Conservation (phyloP, 2,329 filamentous ascomycete genomes). For the Pseudogymnoascus sp. region DNA sequence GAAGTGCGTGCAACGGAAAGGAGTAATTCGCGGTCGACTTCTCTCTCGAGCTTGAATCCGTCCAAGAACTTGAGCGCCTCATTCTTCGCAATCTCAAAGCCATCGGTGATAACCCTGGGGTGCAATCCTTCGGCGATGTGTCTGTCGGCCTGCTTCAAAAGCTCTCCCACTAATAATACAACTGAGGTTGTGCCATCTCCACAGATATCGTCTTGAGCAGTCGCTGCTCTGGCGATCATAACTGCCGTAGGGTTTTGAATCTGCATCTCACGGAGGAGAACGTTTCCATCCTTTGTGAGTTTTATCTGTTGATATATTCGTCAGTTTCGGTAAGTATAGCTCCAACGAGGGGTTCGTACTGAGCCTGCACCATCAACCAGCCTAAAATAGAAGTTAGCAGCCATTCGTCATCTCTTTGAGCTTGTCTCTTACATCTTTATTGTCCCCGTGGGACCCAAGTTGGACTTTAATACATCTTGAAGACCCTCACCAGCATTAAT, state of each 20-base stretch:
- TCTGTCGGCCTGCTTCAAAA: conserved; percentile 94
- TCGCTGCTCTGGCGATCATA: conserved; percentile 75
- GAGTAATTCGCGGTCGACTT: conserved; percentile 89
- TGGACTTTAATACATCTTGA: conserved; percentile 91
- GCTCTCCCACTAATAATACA: conserved; percentile 88
- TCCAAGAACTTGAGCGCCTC: conserved; percentile 96
- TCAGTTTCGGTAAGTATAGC: conserved; percentile 12
- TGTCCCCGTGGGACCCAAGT: conserved; percentile 86
- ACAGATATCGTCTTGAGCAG: conserved; percentile 96
- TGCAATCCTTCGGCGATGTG: conserved; percentile 97
- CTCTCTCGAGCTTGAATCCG: conserved; percentile 78
- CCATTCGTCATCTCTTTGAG: conserved; percentile 20
- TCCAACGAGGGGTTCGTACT: conserved; percentile 36
- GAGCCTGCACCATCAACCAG: conserved; percentile 63
- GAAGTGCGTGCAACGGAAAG: conserved; percentile 91
- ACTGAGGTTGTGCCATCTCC: conserved; percentile 97
- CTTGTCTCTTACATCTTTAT: conserved; percentile 73
- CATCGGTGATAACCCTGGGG: conserved; percentile 92
- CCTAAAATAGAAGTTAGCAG: conserved; percentile 34
- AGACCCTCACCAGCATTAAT: conserved; percentile 92
- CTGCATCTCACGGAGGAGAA: conserved; percentile 73
- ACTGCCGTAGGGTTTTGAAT: conserved; percentile 98
- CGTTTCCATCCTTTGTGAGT: conserved; percentile 97
- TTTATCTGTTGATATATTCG: conserved; percentile 63
- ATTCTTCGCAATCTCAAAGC: conserved; percentile 92